A percentile compares a stretch with the other conserved stretches of the same genome.
Conservation (phyloP, 352 stramenopile genomes). For the Phytophthora podocarpi region DNA sequence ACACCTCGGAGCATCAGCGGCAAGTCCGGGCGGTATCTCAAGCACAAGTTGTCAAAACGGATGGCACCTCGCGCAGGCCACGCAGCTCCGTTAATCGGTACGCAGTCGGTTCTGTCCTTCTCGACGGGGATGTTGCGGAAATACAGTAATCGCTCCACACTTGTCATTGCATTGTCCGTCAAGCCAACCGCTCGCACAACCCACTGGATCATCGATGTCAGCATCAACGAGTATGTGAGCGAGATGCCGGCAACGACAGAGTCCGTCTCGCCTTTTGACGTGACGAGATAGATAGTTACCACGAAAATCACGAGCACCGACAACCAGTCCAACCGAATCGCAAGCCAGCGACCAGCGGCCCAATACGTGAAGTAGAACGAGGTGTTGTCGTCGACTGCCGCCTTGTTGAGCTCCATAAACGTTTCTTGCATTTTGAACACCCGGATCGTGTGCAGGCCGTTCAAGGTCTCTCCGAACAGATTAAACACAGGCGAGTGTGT, state of each 20-base stretch:
- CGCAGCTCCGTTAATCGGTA: slow-evolving; percentile 7
- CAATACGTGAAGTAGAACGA: slow-evolving; percentile 57
- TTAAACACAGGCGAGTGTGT: slow-evolving; percentile 90
- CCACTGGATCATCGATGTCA: slow-evolving; percentile 26
- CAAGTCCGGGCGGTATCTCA: slow-evolving; percentile 35
- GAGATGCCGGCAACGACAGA: slow-evolving; percentile 19
- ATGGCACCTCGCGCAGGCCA: slow-evolving; percentile 42
- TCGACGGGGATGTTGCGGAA: slow-evolving; percentile 20
- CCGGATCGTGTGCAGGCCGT: slow-evolving; percentile 91
- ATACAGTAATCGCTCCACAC: slow-evolving; percentile 18
- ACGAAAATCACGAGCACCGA: slow-evolving; percentile 69
- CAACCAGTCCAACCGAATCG: slow-evolving; percentile 88
- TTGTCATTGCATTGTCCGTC: slow-evolving; percentile 26
- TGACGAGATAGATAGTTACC: slow-evolving; percentile 39
- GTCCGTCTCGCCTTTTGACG: slow-evolving; percentile 31
- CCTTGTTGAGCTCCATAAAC: slow-evolving; percentile 48
- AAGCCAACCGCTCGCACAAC: slow-evolving; percentile 18
- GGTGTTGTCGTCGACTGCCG: slow-evolving; percentile 48
- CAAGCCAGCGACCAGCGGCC: slow-evolving; percentile 90
- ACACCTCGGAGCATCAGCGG: slow-evolving; percentile 48
- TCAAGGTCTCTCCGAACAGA: slow-evolving; percentile 90
- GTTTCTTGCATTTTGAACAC: slow-evolving; percentile 47
- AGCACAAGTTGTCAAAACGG: slow-evolving; percentile 34
- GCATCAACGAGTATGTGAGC: slow-evolving; percentile 23
- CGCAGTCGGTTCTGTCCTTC: slow-evolving; percentile 10